These are phyloP conservation scores for Primulina tabacum DNA, from an alignment of 257 asterid species.

Conservation along the genomic window DNA sequence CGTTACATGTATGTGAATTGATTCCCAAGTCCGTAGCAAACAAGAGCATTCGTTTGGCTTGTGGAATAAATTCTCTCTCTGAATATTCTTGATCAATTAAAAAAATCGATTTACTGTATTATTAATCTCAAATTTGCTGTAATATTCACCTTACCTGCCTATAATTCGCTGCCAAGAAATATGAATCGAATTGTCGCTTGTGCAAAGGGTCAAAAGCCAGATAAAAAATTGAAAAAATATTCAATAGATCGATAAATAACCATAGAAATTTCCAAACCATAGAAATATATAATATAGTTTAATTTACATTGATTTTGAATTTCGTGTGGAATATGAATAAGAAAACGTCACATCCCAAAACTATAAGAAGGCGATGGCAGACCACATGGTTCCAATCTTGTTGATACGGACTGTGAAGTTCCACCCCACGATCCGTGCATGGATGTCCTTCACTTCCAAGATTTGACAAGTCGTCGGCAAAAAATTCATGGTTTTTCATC, in stretches of 20 bases:
- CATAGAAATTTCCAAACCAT: not conserved
- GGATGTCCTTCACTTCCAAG: slow-evolving; percentile 40
- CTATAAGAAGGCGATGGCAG: slow-evolving; percentile 21
- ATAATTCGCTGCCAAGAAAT: no score
- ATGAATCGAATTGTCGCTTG: no score
- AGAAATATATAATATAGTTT: not conserved
- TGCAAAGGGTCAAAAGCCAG: slow-evolving; percentile 19
- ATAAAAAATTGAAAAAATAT: slow-evolving; percentile 37
- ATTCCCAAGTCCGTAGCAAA: no score
- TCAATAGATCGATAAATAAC: slow-evolving; percentile 11
- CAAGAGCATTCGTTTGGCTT: no score
- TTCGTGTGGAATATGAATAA: not conserved
- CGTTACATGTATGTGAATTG: no score
- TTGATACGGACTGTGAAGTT: slow-evolving; percentile 22
- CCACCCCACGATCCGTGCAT: slow-evolving; percentile 22
- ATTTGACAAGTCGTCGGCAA: slow-evolving; percentile 29
- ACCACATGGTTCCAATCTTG: slow-evolving; percentile 29
- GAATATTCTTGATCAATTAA: no score
- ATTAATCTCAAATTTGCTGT: no score
- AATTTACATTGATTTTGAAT: not conserved
- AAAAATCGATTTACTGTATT: no score
- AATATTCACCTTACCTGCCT: no score
- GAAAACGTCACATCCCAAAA: slow-evolving; percentile 34
- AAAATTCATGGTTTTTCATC: not conserved
- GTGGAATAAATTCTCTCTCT: no score